These are phyloP conservation scores for Primulina tabacum DNA, from an alignment of 257 asterid genomes.

Conservation along the genomic window DNA sequence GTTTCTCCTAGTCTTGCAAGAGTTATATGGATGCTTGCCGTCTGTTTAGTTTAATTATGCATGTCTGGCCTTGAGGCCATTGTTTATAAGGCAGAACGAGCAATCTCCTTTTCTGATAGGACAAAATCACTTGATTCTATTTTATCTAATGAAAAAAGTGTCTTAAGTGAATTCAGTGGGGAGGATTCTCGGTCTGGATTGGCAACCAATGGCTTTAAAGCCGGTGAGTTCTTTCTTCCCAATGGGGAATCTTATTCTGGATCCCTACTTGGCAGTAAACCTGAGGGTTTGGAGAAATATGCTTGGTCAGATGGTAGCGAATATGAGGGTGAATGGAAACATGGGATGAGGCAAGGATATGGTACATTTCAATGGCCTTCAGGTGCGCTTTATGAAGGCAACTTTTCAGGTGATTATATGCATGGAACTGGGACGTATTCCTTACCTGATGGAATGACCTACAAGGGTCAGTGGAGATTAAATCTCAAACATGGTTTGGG, in stretches of 20 bases:
- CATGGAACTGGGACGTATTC: conserved; percentile 72
- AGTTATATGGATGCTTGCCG: conserved; percentile 26
- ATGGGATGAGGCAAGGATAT: conserved; percentile 84
- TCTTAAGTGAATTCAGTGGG: conserved; percentile 40
- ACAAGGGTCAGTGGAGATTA: conserved; percentile 84
- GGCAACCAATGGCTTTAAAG: conserved; percentile 44
- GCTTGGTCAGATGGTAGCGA: conserved; percentile 86
- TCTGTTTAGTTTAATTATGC: conserved; percentile 51
- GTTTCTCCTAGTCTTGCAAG: conserved; percentile 31
- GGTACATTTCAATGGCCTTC: conserved; percentile 79
- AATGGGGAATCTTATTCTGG: conserved; percentile 67
- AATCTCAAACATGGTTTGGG: conserved; percentile 93
- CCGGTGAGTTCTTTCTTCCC: conserved; percentile 45
- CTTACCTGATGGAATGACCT: conserved; percentile 42
- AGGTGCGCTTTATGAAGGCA: conserved; percentile 86
- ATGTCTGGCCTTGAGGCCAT: conserved; percentile 88
- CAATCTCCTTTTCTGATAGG: conserved; percentile 54
- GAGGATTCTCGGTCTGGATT: conserved; percentile 48
- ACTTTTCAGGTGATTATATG: conserved; percentile 82
- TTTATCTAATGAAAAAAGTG: conserved; percentile 35
- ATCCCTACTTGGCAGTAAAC: conserved; percentile 56
- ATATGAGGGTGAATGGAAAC: conserved; percentile 90
- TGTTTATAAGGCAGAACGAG: conserved; percentile 46
- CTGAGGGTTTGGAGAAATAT: conserved; percentile 78
- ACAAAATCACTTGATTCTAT: conserved; percentile 50